A percentile compares a stretch with the other conserved stretches of the same genome.
Evolutionary conservation across 2,329 filamentous ascomycete genomes (phyloP).

Genomic region (Botrytis sinoallii): DNA sequence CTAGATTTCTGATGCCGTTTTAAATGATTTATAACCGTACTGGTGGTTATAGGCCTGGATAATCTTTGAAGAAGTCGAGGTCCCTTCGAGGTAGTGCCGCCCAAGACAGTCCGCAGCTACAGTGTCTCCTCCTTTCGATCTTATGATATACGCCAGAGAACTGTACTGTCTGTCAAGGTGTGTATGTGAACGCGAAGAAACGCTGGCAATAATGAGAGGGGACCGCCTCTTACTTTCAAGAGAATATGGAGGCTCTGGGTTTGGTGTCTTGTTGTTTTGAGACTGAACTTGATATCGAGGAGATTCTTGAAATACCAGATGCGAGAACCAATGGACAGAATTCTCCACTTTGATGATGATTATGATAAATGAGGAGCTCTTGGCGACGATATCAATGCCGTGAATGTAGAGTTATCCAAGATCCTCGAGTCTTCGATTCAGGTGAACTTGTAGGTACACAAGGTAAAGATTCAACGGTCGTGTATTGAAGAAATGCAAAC

Average conservation of each 20-base stretch:
- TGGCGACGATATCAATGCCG: background rate
- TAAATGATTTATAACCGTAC: background rate
- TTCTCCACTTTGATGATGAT: background rate
- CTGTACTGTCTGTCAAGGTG: background rate
- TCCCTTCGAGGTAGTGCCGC: background rate
- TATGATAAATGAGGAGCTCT: background rate
- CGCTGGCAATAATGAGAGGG: background rate
- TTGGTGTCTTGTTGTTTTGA: background rate
- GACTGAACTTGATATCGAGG: constrained; percentile 3
- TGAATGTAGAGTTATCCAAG: background rate
- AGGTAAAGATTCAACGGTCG: constrained; percentile 8
- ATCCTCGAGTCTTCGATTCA: constrained; percentile 2
- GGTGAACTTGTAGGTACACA: constrained; percentile 7
- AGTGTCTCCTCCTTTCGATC: background rate
- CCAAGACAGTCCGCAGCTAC: background rate
- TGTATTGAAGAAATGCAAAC: constrained; percentile 9
- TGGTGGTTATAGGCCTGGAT: background rate
- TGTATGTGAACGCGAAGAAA: background rate
- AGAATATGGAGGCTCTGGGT: background rate
- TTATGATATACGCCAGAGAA: background rate
- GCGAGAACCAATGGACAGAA: background rate
- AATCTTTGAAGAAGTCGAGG: background rate
- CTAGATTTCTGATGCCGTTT: background rate
- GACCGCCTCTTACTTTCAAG: background rate
- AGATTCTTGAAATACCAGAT: constrained; percentile 8